Base-by-base conservation (phyloP, 345 rosid genomes). In the Populus deltoides region DNA sequence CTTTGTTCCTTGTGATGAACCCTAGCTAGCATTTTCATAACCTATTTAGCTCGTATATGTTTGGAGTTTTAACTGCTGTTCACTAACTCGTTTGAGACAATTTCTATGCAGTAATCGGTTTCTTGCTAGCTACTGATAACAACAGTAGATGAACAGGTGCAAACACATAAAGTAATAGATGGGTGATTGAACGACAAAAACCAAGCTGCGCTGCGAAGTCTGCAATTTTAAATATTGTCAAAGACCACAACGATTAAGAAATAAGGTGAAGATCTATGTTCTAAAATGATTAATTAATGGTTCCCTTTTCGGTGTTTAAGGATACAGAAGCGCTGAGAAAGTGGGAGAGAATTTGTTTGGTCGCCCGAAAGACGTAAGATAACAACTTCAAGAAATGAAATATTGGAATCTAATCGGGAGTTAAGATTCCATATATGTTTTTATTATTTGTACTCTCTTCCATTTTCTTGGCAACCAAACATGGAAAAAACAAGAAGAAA, bases 401-500 rank as follows among this genome's bases (percentile, higher is more conserved):
- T 24, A 71, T 24, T 29, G 81, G 62, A 71, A 80, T 33, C 45
- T 57, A 61, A 59, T 8, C 11, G 47, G 3, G 20, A 49, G 25
- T 35, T 41, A 45, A 63, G 43, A 71, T 66, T 61, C 78, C 57
- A 62, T n/a, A 62, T 29, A 24, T 6, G 25, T 7, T 39, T 39
- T 53, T 65, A 25, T 84, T 78, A 81, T 72, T 71, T 66, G 53
- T 13, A 36, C 17, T 57, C 33, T 69, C 84, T 79, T 81, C 68
- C 84, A 75, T 73, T 68, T 85, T 86, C 81, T 75, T 29, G 71
- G 83, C 66, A 85, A 79, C 85, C 86, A 81, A 82, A 88, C 84
- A 82, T 7, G 24, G 24, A 72, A 17, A 41, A 53, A 16, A 7
- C 9, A 5, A n/a, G 6, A 62, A 4, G 33, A 20, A 31, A 25